Base-by-base conservation (phyloP, 257 asterid species). In the Plantago elongata region DNA sequence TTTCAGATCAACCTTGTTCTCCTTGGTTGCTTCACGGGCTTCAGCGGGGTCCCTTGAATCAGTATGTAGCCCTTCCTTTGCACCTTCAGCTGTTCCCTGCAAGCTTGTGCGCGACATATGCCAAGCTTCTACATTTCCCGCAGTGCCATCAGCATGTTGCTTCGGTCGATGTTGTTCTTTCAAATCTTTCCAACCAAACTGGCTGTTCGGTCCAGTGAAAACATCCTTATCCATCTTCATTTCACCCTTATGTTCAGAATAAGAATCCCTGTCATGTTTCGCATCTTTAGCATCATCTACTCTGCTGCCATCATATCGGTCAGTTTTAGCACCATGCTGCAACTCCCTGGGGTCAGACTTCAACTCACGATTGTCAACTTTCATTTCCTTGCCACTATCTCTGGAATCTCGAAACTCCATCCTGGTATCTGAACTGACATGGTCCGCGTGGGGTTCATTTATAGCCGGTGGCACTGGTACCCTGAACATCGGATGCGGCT, bases 11-110 rank as follows among this genome's bases (percentile, higher is more conserved):
- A 83, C 81, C 76, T 79, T 88, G 76, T 83, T 92, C 75, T 87
- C 96, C 54, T 94, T 90, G 66, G 84, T 84, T 47, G 92, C 77
- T 69, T 88, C 96, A 74, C 83, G 82, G 54, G 78, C 83, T 75
- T 90, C 90, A 74, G 74, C 15, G 71, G 61, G 69, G 57, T 86
- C 95, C 78, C 81, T 77, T 14, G 74, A 69, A 51, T 81, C 91
- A 62, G 66, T 50, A 69, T 70, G 78, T 49, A 69, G 51, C 61
- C 81, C 75, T 75, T 88, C 96, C 80, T 84, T 88, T 51, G 67
- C 76, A 69, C 81, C 64, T 59, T 83, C 97, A 51, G 74, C 63
- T 34, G 79, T 64, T 45, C 80, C 85, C 75, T 76, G 95, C 66
- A 78, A 59, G 64, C 61, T 78, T 66, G 79, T 56, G 58, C 86